A percentile compares a stretch with the other conserved stretches of the same genome.
phyloP scores from a whole-genome alignment of 2,329 filamentous ascomycete genomes.

The Xylariaceae sp. region DNA sequence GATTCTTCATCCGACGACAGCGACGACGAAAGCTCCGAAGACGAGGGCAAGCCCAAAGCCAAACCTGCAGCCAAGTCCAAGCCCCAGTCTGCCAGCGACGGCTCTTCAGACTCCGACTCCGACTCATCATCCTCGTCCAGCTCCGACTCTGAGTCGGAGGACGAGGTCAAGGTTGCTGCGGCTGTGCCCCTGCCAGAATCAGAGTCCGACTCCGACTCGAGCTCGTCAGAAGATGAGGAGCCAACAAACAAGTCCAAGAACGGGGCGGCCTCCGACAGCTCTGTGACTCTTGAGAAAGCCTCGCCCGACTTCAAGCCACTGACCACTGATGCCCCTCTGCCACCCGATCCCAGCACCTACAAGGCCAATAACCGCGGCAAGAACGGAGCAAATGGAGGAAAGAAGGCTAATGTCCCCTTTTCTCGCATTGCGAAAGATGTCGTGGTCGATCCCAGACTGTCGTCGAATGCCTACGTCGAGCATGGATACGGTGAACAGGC shows the following conservation, averaged over 20 bases:
- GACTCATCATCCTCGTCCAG: slow-evolving; percentile 20
- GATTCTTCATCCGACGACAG: slow-evolving; percentile 24
- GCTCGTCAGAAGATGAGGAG: slow-evolving; percentile 37
- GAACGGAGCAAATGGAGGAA: slow-evolving; percentile 36
- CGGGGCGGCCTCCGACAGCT: slow-evolving; percentile 38
- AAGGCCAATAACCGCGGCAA: slow-evolving; percentile 41
- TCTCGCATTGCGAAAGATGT: slow-evolving; percentile 72
- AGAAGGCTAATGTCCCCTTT: slow-evolving; percentile 66
- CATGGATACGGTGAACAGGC: slow-evolving; percentile 90
- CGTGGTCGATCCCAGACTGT: slow-evolving; percentile 64
- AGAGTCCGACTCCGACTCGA: slow-evolving; percentile 32
- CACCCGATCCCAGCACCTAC: slow-evolving; percentile 46
- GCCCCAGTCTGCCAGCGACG: slow-evolving; percentile 32
- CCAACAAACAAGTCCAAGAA: slow-evolving; percentile 23
- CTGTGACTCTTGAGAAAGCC: slow-evolving; percentile 50
- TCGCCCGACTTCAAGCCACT: slow-evolving; percentile 43
- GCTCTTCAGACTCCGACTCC: slow-evolving; percentile 27
- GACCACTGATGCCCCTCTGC: slow-evolving; percentile 42
- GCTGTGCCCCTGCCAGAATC: slow-evolving; percentile 44
- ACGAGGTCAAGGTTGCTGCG: slow-evolving; percentile 30
- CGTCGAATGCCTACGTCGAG: slow-evolving; percentile 76
- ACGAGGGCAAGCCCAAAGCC: slow-evolving; percentile 24
- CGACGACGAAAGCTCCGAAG: slow-evolving; percentile 22
- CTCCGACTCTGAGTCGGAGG: slow-evolving; percentile 34
- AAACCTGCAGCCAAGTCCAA: slow-evolving; percentile 22